phyloP scores from a whole-genome alignment of 2,329 filamentous ascomycete genomes.

The Aphanoascus verrucosus region DNA sequence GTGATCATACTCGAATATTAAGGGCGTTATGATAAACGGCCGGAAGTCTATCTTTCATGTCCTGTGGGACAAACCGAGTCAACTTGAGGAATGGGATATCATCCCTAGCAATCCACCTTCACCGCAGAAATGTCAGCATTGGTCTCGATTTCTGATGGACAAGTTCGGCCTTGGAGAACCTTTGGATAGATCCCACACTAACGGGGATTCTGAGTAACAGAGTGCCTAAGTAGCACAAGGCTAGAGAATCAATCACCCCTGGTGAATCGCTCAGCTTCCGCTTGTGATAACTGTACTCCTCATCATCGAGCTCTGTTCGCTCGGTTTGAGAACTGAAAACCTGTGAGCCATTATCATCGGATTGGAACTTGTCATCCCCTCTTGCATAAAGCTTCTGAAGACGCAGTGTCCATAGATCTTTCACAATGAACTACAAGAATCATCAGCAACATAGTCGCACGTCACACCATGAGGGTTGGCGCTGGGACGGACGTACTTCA shows the following conservation, averaged over 20 bases:
- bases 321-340: conserved; percentile 51
- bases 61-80: conserved; percentile 34
- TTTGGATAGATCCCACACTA: conserved; percentile 59
- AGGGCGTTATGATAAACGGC: conserved; percentile 32
- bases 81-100: conserved; percentile 63
- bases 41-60: conserved; percentile 38
- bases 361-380: conserved; percentile 30
- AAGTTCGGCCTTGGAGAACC: conserved; percentile 23
- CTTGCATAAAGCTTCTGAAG: conserved; percentile 47
- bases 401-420: conserved; percentile 75
- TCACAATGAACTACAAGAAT: conserved; percentile 47
- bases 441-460: conserved; percentile 1
- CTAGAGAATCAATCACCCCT: conserved; percentile 61
- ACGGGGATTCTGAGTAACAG: conserved; percentile 65
- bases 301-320: conserved; percentile 33
- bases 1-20: conserved; percentile 29
- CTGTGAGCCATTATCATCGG: conserved; percentile 34
- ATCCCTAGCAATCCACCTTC: conserved; percentile 53
- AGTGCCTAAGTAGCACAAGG: conserved; percentile 67
- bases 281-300: conserved; percentile 27
- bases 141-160: not conserved
- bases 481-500: conserved; percentile 43
- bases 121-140: not conserved
- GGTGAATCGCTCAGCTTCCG: conserved; percentile 42
- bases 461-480: not conserved